phyloP scores from a whole-genome alignment of 78 protist species.

The Dictyostelium purpureum region DNA sequence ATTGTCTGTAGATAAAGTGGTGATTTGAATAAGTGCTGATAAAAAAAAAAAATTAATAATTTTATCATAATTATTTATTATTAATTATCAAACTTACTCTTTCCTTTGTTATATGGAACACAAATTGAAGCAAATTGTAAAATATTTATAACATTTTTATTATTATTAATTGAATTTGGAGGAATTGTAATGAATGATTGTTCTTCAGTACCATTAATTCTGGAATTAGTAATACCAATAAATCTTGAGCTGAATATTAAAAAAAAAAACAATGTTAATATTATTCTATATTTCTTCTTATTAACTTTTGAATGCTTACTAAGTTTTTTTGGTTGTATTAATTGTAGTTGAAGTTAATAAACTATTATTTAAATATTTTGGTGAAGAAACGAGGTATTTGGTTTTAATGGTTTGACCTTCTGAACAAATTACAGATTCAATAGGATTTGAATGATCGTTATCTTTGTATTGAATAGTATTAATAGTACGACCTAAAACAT shows the following conservation, averaged over 20 bases:
- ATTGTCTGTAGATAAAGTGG: background rate
- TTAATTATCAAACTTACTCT: background rate
- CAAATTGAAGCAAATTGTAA: conserved; percentile 41
- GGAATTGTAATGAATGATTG: conserved; percentile 56
- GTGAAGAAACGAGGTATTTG: conserved; percentile 12
- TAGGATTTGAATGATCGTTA: background rate
- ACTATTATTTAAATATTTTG: background rate
- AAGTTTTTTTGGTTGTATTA: background rate
- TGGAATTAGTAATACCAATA: conserved; percentile 36
- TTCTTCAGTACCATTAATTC: background rate
- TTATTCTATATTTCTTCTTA: too few relatives aligned
- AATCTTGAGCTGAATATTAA: conserved; percentile 29
- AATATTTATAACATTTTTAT: conserved; percentile 27
- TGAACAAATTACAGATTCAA: background rate
- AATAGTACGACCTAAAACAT: conserved; percentile 29
- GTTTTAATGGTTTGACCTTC: conserved; percentile 53
- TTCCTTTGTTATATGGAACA: conserved; percentile 23
- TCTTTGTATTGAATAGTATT: background rate
- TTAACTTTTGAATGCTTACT: background rate
- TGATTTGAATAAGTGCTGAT: conserved; percentile 26
- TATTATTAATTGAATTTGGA: conserved; percentile 42
- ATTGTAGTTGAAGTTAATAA: background rate
- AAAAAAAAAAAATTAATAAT: background rate
- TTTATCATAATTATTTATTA: background rate
- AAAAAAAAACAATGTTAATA: background rate